These are phyloP conservation scores for Physcomitrellopsis africana DNA, from an alignment of 225 moss, liverwort and hornwort species.

Conservation along the genomic window DNA sequence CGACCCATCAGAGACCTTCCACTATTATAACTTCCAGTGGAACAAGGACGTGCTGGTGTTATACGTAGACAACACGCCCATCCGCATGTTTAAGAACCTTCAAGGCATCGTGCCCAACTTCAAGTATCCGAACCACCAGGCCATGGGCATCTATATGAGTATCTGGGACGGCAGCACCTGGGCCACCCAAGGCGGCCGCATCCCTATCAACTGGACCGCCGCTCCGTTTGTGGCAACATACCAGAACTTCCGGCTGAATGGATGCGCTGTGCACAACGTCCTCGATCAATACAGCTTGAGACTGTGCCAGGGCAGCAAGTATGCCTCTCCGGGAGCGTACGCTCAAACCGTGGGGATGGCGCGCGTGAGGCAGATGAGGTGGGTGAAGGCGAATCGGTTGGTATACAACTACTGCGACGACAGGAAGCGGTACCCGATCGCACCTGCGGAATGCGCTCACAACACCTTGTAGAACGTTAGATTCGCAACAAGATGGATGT, in stretches of 20 bases:
- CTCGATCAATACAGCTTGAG: background rate
- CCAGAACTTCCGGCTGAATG: slow-evolving; percentile 27
- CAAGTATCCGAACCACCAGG: slow-evolving; percentile 43
- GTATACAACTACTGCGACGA: slow-evolving; percentile 69
- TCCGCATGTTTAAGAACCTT: slow-evolving; percentile 58
- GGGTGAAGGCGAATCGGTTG: slow-evolving; percentile 46
- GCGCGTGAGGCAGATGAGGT: slow-evolving; percentile 36
- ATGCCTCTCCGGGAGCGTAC: slow-evolving; percentile 36
- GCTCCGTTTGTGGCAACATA: slow-evolving; percentile 63
- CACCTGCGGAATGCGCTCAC: slow-evolving; percentile 27
- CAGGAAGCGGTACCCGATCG: slow-evolving; percentile 18
- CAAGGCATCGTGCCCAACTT: background rate
- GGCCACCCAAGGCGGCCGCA: slow-evolving; percentile 66
- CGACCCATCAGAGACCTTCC: slow-evolving; percentile 37
- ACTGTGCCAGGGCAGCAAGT: slow-evolving; percentile 26
- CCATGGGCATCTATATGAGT: slow-evolving; percentile 59
- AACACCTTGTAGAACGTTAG: slow-evolving; percentile 22
- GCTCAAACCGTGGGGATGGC: slow-evolving; percentile 37
- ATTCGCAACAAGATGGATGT: too few species aligned
- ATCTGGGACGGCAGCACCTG: slow-evolving; percentile 71
- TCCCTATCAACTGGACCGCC: slow-evolving; percentile 53
- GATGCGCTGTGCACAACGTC: slow-evolving; percentile 10
- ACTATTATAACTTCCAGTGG: slow-evolving; percentile 42
- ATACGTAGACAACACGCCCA: slow-evolving; percentile 54
- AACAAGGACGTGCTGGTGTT: slow-evolving; percentile 29